Conservation (phyloP, 202 grass and related monocot genomes). For the Dendrocalamus latiflorus region DNA sequence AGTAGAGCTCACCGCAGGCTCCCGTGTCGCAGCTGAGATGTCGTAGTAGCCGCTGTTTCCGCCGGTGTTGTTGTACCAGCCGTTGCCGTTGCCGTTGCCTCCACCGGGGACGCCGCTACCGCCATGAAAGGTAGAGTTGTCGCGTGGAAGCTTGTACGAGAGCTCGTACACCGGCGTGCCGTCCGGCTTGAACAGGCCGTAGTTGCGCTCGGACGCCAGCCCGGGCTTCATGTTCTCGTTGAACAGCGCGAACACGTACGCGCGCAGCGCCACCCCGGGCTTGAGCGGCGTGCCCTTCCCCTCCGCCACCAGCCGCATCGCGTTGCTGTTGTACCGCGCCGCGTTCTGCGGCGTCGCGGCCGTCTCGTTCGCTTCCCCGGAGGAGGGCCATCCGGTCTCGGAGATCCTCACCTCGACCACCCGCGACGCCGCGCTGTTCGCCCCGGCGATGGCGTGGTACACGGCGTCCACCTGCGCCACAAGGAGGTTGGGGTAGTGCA, state of each 20-base stretch:
- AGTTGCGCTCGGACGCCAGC: slow-evolving; percentile 54
- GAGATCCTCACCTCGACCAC: slow-evolving; percentile 56
- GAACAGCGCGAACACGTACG: slow-evolving; percentile 62
- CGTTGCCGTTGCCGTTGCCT: neutral
- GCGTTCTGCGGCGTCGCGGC: slow-evolving; percentile 52
- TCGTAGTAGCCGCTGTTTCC: slow-evolving; percentile 22
- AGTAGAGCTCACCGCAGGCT: slow-evolving; percentile 4
- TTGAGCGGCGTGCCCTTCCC: slow-evolving; percentile 61
- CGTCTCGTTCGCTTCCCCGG: slow-evolving; percentile 39
- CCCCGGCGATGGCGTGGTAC: slow-evolving; percentile 63
- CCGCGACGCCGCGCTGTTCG: slow-evolving; percentile 36
- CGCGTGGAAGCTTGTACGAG: slow-evolving; percentile 32
- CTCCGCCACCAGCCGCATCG: slow-evolving; percentile 53
- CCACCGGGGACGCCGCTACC: neutral
- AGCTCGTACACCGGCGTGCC: slow-evolving; percentile 52
- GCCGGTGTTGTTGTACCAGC: neutral
- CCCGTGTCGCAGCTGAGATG: slow-evolving; percentile 9
- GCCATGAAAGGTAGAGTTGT: slow-evolving; percentile 14
- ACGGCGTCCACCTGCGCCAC: slow-evolving; percentile 62
- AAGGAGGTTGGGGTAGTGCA: slow-evolving; percentile 60
- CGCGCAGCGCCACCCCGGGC: slow-evolving; percentile 41
- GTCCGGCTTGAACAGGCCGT: slow-evolving; percentile 59
- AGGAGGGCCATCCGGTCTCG: slow-evolving; percentile 67
- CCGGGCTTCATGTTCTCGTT: slow-evolving; percentile 65
- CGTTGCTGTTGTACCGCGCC: slow-evolving; percentile 63